phyloP scores from a whole-genome alignment of 345 rosid genomes.

The Aquilaria yunnanensis region DNA sequence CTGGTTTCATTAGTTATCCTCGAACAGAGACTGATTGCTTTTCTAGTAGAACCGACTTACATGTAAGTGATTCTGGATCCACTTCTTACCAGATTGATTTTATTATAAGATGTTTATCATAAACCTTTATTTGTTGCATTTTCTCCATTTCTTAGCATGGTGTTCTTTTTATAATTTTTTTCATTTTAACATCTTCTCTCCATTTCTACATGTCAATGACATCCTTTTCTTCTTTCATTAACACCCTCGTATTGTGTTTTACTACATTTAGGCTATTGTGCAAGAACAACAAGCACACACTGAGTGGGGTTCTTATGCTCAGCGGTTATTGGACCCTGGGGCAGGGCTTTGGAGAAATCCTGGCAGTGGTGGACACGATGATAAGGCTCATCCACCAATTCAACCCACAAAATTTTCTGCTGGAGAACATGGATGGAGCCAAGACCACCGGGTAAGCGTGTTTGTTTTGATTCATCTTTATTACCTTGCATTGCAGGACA shows the following conservation, averaged over 20 bases:
- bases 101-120: too few relatives aligned
- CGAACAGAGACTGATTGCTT: constrained; percentile 96
- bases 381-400: constrained; percentile 99
- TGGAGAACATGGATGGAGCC: constrained; percentile 83
- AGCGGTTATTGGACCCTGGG: constrained; percentile 64
- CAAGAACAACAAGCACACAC: constrained; percentile 86
- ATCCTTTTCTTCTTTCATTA: too few relatives aligned
- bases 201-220: not conserved
- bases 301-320: constrained; percentile 91
- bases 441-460: constrained; percentile 73
- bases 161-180: too few relatives aligned
- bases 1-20: constrained; percentile 98
- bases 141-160: too few relatives aligned
- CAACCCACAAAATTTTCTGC: constrained; percentile 93
- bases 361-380: constrained; percentile 92
- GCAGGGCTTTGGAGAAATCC: constrained; percentile 94
- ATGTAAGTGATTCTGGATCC: constrained; percentile 52
- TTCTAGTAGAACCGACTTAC: constrained; percentile 84
- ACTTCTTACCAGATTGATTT: not conserved
- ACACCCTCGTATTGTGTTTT: constrained; percentile 9
- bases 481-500: not conserved
- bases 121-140: too few relatives aligned
- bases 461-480: constrained; percentile 3
- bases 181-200: too few relatives aligned
- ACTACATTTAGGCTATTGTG: constrained; percentile 56